These are phyloP conservation scores for Phytophthora kernoviae DNA, from an alignment of 352 stramenopile species.

Conservation along the genomic window DNA sequence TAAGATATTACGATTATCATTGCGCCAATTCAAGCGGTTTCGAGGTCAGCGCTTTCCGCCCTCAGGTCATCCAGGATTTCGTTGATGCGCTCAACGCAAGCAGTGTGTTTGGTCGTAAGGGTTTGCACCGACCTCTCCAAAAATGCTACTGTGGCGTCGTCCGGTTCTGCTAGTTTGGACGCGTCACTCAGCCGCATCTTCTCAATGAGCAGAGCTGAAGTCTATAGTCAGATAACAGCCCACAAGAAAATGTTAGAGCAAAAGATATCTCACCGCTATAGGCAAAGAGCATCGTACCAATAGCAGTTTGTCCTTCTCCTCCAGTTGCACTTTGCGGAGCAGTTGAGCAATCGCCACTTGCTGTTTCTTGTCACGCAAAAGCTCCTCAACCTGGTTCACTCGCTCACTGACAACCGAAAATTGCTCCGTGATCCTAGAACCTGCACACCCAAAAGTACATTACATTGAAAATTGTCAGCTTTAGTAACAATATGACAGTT, in stretches of 20 bases:
- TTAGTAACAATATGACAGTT: neutral
- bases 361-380: constrained; percentile 37
- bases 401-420: constrained; percentile 72
- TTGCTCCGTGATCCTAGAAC: constrained; percentile 55
- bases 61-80: constrained; percentile 75
- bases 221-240: constrained; percentile 46
- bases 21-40: constrained; percentile 13
- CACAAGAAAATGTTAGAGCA: constrained; percentile 3
- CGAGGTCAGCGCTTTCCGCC: constrained; percentile 58
- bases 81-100: constrained; percentile 78
- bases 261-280: neutral
- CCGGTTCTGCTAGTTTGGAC: constrained; percentile 37
- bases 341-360: constrained; percentile 48
- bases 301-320: constrained; percentile 87
- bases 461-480: neutral
- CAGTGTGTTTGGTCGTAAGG: constrained; percentile 61
- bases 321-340: constrained; percentile 72
- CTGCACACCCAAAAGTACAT: constrained; percentile 27
- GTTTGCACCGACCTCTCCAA: constrained; percentile 65
- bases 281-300: constrained; percentile 35
- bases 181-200: constrained; percentile 71
- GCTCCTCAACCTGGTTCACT: constrained; percentile 74
- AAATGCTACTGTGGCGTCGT: constrained; percentile 54
- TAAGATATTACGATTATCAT: neutral
- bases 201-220: constrained; percentile 81